Evolutionary conservation across 352 stramenopile species (phyloP), one percentile per base, ranked within the genome.

Genomic region (Globisporangium carolinianum): DNA sequence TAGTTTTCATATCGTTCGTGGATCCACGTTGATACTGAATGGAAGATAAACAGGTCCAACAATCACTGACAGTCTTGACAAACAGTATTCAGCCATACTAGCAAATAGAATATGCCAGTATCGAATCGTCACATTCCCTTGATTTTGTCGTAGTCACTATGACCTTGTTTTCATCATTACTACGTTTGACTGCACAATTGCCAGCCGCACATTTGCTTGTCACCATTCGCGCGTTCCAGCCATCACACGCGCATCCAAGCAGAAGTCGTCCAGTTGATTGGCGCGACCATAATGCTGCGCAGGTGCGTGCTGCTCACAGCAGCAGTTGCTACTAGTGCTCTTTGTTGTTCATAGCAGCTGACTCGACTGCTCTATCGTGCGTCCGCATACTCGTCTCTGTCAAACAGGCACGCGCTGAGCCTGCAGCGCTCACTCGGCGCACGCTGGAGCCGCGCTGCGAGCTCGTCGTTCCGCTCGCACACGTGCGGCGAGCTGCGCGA

Each of bases 401-500:
- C 24, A 17, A 7, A 6, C 15, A 48, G 45, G 7, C 45, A 38
- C 41, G 51, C 46, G 36, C 18, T n/a, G 36, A 35, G 54, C 35
- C 46, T 49, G 51, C 57, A 52, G 35, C n/a, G 32, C 43, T 17
- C 15, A 43, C 53, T 45, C 49, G 57, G 10, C 11, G 58, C 46
- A 56, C 62, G 36, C 48, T 67, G 45, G 24, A 53, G 57, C 57
- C 63, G 54, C 60, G 62, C 57, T 42, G 63, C 50, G 43, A 53
- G 54, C 52, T 60, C 55, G 45, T 53, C 73, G 6, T 89, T 84
- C 60, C 83, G 81, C 11, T 76, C 81, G 46, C 83, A 91, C 63
- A 91, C 77, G 37, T 94, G 83, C 46, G 82, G 82, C 8, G 80
- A 89, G 50, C 67, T 94, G 46, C 76, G 80, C 36, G 62, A 60